Base-by-base conservation (phyloP, 2,329 filamentous ascomycete genomes). In the Ustilaginoidea virens region DNA sequence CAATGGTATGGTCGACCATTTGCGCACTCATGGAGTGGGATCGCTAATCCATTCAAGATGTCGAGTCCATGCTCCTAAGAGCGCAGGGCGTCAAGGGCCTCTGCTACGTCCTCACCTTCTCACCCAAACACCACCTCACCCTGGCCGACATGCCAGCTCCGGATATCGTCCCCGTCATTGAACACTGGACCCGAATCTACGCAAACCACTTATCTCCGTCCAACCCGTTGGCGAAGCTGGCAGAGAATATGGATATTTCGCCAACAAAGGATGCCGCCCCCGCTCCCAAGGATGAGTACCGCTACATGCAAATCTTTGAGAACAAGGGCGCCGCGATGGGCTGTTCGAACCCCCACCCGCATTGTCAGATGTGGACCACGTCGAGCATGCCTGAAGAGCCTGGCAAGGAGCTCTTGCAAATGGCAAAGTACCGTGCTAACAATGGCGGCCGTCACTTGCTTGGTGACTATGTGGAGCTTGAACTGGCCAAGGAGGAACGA, bases 221-320 rank as follows among this genome's bases (percentile, higher is more conserved):
- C 7, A 86, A 73, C 41, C 73, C 76, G 0, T 67, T 86, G 5
- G 63, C 39, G 1, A 36, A 48, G 12, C 40, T 48, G 4, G 53
- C 56, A 2, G 56, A 57, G 2, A 43, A 50, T 13, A 49, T 61
- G 5, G 42, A 52, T 5, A 47, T 66, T 6, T 48, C 53, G 2
- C 43, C 61, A 48, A 27, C 44, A 18, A 49, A 38, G 12, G 49
- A 55, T 5, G 46, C 46, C 9, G 47, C 50, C 7, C 53, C 53
- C 5, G 25, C 42, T 2, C 77, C 83, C 4, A 72, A 66, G 29
- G 69, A 80, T 30, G 82, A 92, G 54, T 83, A 92, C 44, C 73
- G 80, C 30, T 96, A 92, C 58, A 94, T 98, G 86, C 90, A 98
- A 51, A 96, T 98, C 39, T 98, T 98, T 38, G 90, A 98, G 59